These are phyloP conservation scores for Inga leiocalycina DNA, from an alignment of 306 rosid genomes.

Conservation along the genomic window DNA sequence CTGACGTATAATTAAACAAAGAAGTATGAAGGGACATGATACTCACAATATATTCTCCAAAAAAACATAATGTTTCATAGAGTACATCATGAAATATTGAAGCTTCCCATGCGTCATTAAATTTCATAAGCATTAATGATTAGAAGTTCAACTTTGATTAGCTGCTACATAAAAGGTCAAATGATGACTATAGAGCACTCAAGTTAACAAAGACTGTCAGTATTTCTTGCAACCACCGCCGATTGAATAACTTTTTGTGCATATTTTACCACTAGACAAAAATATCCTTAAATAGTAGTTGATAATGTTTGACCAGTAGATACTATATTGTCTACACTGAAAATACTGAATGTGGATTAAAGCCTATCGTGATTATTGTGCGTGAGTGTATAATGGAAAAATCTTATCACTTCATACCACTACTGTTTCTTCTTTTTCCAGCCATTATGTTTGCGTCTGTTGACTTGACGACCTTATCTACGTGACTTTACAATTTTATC, in stretches of 20 bases:
- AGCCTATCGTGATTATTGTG: too few species aligned
- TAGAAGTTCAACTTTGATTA: not conserved
- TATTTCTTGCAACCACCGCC: not conserved
- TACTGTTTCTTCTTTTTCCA: too few species aligned
- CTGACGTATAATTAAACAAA: not conserved
- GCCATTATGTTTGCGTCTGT: too few species aligned
- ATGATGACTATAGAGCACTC: not conserved
- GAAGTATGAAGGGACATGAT: not conserved
- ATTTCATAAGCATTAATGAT: not conserved
- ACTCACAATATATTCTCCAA: too few species aligned
- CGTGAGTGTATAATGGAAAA: too few species aligned
- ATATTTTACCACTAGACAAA: too few species aligned
- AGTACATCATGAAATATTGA: not conserved
- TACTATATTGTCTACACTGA: not conserved
- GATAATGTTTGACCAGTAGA: not conserved
- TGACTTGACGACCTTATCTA: too few species aligned
- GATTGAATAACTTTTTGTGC: not conserved
- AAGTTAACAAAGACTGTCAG: not conserved
- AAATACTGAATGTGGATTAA: too few species aligned
- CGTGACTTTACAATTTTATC: too few species aligned
- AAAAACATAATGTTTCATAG: too few species aligned
- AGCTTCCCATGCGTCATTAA: not conserved
- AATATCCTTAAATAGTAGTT: not conserved
- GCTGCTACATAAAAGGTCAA: not conserved
- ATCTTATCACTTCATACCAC: too few species aligned